Conservation (phyloP, 2,329 filamentous ascomycete genomes). For the Penicillium janthinellum region DNA sequence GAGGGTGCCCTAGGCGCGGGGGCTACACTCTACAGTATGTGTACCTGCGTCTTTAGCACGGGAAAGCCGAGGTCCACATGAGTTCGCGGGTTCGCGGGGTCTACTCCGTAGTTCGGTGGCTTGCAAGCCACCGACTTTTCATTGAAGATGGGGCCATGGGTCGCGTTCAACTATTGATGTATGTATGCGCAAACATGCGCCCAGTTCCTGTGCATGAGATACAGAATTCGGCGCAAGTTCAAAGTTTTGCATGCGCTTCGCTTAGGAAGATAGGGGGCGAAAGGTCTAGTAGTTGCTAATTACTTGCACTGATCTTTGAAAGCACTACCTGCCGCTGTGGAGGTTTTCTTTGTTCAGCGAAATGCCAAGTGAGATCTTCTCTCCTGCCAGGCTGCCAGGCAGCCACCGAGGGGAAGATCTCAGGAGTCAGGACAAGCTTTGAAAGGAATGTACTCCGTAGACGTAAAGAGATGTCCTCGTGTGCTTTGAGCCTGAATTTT, state of each 20-base stretch:
- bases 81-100: constrained; percentile 3
- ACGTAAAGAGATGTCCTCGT: background rate
- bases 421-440: background rate
- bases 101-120: constrained; percentile 4
- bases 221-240: background rate
- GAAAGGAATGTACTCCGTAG: background rate
- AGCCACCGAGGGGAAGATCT: background rate
- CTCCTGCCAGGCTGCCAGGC: background rate
- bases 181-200: constrained; percentile 1
- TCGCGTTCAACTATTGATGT: constrained; percentile 4
- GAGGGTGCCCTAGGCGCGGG: background rate
- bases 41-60: constrained; percentile 1
- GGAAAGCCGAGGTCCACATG: background rate
- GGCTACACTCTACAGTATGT: background rate
- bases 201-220: background rate
- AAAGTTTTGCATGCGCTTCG: no score
- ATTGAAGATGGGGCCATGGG: constrained; percentile 6
- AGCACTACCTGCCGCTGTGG: background rate
- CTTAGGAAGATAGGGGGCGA: background rate
- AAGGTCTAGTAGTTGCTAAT: background rate
- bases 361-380: background rate
- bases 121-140: constrained; percentile 3
- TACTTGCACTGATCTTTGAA: background rate
- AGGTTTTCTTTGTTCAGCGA: constrained; percentile 2
- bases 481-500: background rate